Base-by-base conservation (phyloP, 495 filamentous ascomycete genomes). In the Penicillium silybi region DNA sequence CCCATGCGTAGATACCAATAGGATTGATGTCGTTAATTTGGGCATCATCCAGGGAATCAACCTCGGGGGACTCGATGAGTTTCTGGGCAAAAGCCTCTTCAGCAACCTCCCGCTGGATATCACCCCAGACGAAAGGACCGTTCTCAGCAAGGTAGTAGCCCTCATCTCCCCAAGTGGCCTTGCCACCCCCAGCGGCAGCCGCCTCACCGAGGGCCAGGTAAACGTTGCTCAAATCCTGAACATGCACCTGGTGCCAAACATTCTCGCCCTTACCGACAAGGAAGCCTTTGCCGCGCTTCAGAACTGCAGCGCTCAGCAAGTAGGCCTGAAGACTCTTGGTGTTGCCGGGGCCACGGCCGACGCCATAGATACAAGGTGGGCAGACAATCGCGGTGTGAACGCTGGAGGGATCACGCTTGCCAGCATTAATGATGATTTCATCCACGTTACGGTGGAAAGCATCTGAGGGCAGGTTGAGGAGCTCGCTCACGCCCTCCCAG, bases 331-430 rank as follows among this genome's bases (percentile, higher is more conserved):
- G 64, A 53, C 83, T 87, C 59, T 80, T 76, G 57, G 76, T 70
- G 62, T 92, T 93, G 39, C 74, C 78, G 2, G 88, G 77, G 0
- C 90, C 87, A 27, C 86, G 81, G 22, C 88, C 90, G 15, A 65
- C 65, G 6, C 88, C 90, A 62, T 92, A 92, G 63, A 95, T 93
- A 5, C 79, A 81, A 1, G 89, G 87, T 6, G 90, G 88, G 52
- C 82, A 88, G 19, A 93, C 77, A 62, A 95, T 82, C 1, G 89
- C 86, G 0, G 84, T 85, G 61, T 80, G 82, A 10, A 86, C 74
- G 34, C 65, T 76, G 34, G 73, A 67, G 5, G 75, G 68, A 44
- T 77, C 50, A 7, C 46, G 41, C 15, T 66, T 55, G 18, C 73
- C 71, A 4, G 71, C 67, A 0, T 41, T 72, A 20, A 86, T 67